Percentiles rank a stretch among this genome's conserved stretches.
These are phyloP conservation scores for Sedum album DNA, from an alignment of 164 flowering plant species.

Conservation along the genomic window DNA sequence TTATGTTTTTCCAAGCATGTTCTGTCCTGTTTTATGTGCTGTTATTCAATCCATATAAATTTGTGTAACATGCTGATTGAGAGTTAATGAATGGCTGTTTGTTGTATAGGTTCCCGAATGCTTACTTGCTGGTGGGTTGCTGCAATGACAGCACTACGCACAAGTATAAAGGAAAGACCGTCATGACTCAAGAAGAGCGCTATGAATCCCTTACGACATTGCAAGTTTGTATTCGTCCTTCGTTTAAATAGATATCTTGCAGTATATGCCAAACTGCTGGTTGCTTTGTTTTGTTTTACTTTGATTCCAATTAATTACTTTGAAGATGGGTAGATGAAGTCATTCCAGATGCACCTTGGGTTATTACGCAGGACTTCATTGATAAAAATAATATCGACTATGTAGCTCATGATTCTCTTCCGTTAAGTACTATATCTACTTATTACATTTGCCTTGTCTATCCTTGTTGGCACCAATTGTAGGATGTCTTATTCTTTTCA, in stretches of 20 bases:
- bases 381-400: slow-evolving; percentile 82
- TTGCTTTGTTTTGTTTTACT: not conserved
- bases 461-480: not conserved
- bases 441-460: not conserved
- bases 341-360: slow-evolving; percentile 99
- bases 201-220: slow-evolving; percentile 93
- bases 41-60: not conserved
- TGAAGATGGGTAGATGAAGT: slow-evolving; percentile 98
- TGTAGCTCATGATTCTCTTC: slow-evolving; percentile 97
- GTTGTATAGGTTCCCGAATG: slow-evolving; percentile 62
- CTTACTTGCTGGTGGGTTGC: slow-evolving; percentile 39
- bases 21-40: too few species aligned
- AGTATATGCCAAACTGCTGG: too few species aligned
- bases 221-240: slow-evolving; percentile 44
- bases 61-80: not conserved
- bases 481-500: not conserved
- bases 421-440: slow-evolving; percentile 45
- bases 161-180: slow-evolving; percentile 82
- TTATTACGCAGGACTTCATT: slow-evolving; percentile 63
- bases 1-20: too few species aligned
- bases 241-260: not conserved
- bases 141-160: not conserved
- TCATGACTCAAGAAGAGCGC: slow-evolving; percentile 75
- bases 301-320: not conserved
- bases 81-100: not conserved